Conservation (phyloP, 352 stramenopile genomes). For the Pythium brassicae region DNA sequence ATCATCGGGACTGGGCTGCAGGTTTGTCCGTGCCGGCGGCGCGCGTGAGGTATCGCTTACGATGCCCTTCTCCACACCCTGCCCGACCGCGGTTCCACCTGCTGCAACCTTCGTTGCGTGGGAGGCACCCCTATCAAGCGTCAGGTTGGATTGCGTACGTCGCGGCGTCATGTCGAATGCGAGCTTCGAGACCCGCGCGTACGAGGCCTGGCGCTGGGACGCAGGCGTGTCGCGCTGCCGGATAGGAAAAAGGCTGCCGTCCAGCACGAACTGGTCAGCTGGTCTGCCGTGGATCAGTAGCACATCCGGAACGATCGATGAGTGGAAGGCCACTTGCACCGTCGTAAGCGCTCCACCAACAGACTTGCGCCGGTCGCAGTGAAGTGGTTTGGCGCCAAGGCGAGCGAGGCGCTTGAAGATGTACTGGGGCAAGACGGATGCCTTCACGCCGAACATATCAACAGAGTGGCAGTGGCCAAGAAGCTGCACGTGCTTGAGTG, state of each 20-base stretch:
- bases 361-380: background rate
- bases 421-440: background rate
- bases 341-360: background rate
- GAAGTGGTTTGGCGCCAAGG: background rate
- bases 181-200: too few relatives aligned
- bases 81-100: too few relatives aligned
- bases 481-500: background rate
- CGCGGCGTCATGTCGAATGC: too few relatives aligned
- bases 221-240: background rate
- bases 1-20: too few relatives aligned
- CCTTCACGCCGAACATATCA: slow-evolving; percentile 1
- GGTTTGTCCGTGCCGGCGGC: too few relatives aligned
- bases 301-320: background rate
- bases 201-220: background rate
- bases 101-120: too few relatives aligned
- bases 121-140: too few relatives aligned
- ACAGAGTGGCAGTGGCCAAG: background rate
- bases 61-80: too few relatives aligned
- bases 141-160: too few relatives aligned
- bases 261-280: background rate
- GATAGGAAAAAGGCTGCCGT: background rate
- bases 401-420: background rate
- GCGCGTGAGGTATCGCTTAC: too few relatives aligned
- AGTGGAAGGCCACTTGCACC: slow-evolving; percentile 1
- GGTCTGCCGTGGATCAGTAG: background rate